phyloP scores from a whole-genome alignment of 257 asterid genomes.

The Nicotiana paniculata region DNA sequence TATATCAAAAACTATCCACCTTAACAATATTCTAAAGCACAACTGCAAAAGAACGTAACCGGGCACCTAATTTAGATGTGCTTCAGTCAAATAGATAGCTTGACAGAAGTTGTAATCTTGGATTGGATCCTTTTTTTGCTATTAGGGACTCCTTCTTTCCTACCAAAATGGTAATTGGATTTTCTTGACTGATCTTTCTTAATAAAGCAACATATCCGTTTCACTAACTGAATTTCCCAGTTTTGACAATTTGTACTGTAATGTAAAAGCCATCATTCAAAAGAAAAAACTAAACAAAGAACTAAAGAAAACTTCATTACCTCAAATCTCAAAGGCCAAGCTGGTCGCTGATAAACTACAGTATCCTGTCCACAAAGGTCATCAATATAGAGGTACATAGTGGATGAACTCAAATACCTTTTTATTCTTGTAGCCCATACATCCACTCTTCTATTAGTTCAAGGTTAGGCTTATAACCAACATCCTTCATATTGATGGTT shows the following conservation, averaged over 20 bases:
- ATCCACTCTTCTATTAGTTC: slow-evolving; percentile 25
- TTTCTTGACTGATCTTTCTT: background rate
- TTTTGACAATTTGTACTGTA: background rate
- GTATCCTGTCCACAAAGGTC: background rate
- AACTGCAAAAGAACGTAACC: background rate
- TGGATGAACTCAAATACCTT: background rate
- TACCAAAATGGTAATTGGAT: background rate
- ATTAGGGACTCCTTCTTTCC: background rate
- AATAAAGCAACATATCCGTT: background rate
- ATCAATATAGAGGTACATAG: background rate
- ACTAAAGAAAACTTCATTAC: background rate
- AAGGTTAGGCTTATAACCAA: slow-evolving; percentile 31
- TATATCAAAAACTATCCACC: background rate
- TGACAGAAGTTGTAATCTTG: background rate
- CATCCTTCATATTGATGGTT: slow-evolving; percentile 56
- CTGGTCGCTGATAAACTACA: background rate
- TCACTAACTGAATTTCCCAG: background rate
- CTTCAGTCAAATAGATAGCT: background rate
- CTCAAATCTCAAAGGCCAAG: background rate
- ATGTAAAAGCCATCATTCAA: background rate
- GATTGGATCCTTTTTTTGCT: background rate
- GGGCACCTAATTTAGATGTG: background rate
- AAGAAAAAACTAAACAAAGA: background rate
- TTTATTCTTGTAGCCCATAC: slow-evolving; percentile 15
- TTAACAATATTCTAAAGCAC: background rate